A percentile compares a stretch with the other conserved stretches of the same genome.
These are phyloP conservation scores for Polyporus tsugae DNA, from an alignment of 1,284 basidiomycete genomes.

Conservation along the genomic window DNA sequence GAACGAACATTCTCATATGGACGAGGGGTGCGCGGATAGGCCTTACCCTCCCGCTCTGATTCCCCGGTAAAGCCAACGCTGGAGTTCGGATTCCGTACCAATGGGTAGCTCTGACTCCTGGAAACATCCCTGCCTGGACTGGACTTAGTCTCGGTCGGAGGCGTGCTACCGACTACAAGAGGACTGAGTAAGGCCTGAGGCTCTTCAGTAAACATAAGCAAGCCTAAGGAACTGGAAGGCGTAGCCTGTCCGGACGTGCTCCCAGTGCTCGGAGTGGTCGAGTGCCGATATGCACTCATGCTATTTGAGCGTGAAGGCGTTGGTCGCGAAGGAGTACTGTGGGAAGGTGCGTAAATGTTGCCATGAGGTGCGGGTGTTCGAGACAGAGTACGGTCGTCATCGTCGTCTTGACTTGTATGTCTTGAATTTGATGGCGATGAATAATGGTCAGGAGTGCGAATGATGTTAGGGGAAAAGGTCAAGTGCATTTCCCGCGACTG, in stretches of 20 bases:
- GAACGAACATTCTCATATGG: slow-evolving; percentile 16
- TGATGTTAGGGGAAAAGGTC: slow-evolving; percentile 70
- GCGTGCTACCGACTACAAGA: slow-evolving; percentile 51
- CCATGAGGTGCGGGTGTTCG: slow-evolving; percentile 32
- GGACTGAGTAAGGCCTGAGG: slow-evolving; percentile 62
- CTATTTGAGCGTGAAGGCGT: slow-evolving; percentile 35
- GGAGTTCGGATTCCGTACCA: slow-evolving; percentile 17
- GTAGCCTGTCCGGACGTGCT: slow-evolving; percentile 27
- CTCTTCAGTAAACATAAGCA: slow-evolving; percentile 58
- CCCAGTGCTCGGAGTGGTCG: slow-evolving; percentile 28
- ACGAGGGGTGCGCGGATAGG: slow-evolving; percentile 36
- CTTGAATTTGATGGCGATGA: slow-evolving; percentile 28
- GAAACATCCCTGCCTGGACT: slow-evolving; percentile 39
- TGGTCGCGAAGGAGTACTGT: slow-evolving; percentile 29
- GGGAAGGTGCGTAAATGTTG: slow-evolving; percentile 37
- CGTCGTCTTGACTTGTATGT: slow-evolving; percentile 22
- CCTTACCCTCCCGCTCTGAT: slow-evolving; percentile 33
- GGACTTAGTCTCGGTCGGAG: slow-evolving; percentile 30
- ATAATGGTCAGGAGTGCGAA: slow-evolving; percentile 71
- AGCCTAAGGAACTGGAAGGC: slow-evolving; percentile 38
- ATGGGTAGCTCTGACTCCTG: slow-evolving; percentile 48
- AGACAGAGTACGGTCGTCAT: slow-evolving; percentile 25
- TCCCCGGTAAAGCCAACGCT: slow-evolving; percentile 31
- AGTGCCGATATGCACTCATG: slow-evolving; percentile 29
- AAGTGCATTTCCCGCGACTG: slow-evolving; percentile 59